A percentile compares a stretch with the other conserved stretches of the same genome.
These are phyloP conservation scores for Arthrobotrys entomopaga DNA, from an alignment of 2,329 filamentous ascomycete genomes.

Conservation along the genomic window DNA sequence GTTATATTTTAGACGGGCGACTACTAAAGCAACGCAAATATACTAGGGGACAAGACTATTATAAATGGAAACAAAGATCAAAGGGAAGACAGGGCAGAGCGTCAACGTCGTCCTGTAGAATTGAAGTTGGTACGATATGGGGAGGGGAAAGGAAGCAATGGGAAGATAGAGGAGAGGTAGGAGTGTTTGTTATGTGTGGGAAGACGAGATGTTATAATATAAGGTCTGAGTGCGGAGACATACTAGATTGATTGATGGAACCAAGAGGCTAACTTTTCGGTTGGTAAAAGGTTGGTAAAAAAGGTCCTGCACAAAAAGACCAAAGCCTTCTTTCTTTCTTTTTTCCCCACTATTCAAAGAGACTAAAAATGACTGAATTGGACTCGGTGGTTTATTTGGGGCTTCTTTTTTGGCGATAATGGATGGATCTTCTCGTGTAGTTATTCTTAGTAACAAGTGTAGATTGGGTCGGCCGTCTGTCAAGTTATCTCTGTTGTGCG, in stretches of 20 bases:
- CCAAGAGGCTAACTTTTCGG: conserved; percentile 47
- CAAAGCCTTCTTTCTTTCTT: conserved; percentile 47
- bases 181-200: conserved; percentile 45
- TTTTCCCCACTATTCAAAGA: conserved; percentile 49
- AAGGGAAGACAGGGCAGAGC: conserved; percentile 53
- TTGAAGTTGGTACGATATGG: conserved; percentile 46
- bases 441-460: conserved; percentile 54
- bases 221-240: conserved; percentile 32
- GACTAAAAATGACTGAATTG: conserved; percentile 23
- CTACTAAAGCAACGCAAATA: conserved; percentile 53
- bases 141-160: conserved; percentile 25
- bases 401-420: conserved; percentile 45
- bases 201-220: conserved; percentile 38
- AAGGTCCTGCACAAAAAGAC: conserved; percentile 20
- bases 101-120: conserved; percentile 56
- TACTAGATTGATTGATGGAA: conserved; percentile 46
- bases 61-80: conserved; percentile 48
- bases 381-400: conserved; percentile 21
- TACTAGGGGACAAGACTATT: conserved; percentile 44
- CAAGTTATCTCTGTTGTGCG: conserved; percentile 16
- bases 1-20: conserved; percentile 42
- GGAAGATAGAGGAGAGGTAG: conserved; percentile 26
- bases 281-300: conserved; percentile 27
- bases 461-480: conserved; percentile 51
- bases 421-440: conserved; percentile 43